Percentiles rank a stretch among this genome's conserved stretches.
Conservation (phyloP, 768 basidiomycete species). For the Terana coerulea region DNA sequence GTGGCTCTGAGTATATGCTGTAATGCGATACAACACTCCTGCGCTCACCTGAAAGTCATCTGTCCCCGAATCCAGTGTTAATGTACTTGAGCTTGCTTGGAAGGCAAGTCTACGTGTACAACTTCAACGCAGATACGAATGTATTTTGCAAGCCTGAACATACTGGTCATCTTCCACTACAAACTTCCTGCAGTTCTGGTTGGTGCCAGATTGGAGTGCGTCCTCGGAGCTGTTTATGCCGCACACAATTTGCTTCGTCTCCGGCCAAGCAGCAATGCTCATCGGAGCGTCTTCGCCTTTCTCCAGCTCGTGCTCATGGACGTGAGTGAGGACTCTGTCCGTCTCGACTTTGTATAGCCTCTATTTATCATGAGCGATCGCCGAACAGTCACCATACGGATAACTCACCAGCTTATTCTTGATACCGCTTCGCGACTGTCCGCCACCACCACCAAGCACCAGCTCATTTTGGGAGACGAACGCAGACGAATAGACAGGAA, state of each 20-base stretch:
- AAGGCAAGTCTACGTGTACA: conserved; percentile 50
- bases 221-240: conserved; percentile 82
- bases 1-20: neutral
- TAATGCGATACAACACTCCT: neutral
- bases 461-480: conserved; percentile 72
- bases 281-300: conserved; percentile 92
- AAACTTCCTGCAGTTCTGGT: conserved; percentile 84
- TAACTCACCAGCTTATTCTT: conserved; percentile 86
- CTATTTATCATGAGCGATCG: conserved; percentile 35
- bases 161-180: conserved; percentile 56
- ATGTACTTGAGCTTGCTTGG: conserved; percentile 54
- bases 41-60: conserved; percentile 74
- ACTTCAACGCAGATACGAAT: too few species aligned
- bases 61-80: conserved; percentile 55
- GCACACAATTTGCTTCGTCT: conserved; percentile 63
- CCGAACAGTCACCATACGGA: neutral
- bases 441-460: conserved; percentile 88
- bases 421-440: conserved; percentile 81
- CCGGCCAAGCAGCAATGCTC: conserved; percentile 75
- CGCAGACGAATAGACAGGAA: conserved; percentile 86
- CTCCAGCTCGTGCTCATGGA: conserved; percentile 72
- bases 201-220: conserved; percentile 58
- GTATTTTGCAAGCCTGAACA: conserved; percentile 18
- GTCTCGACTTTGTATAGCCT: conserved; percentile 61
- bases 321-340: conserved; percentile 47